These are phyloP conservation scores for Alternaria gansuensis DNA, from an alignment of 2,329 filamentous ascomycete species.

Conservation along the genomic window DNA sequence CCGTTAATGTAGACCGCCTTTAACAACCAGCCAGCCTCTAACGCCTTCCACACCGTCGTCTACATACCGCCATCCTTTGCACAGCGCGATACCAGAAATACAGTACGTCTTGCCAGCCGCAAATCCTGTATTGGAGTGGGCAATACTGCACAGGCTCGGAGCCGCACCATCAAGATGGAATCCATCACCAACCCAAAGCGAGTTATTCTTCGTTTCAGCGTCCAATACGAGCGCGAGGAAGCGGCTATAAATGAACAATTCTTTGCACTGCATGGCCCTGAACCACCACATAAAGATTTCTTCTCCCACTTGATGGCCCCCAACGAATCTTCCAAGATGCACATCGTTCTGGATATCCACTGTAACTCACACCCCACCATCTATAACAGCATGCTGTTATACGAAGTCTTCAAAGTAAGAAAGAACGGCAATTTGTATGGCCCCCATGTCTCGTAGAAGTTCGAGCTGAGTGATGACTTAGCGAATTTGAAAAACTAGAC, in stretches of 20 bases:
- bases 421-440: no score
- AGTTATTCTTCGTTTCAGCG: conserved; percentile 25
- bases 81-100: not conserved
- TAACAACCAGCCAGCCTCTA: not conserved
- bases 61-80: not conserved
- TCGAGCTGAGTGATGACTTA: no score
- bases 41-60: not conserved
- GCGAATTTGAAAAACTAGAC: no score
- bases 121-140: no score
- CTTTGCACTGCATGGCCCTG: not conserved
- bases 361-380: not conserved
- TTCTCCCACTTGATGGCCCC: no score
- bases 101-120: no score
- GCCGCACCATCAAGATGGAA: not conserved
- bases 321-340: no score
- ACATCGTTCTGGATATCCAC: no score
- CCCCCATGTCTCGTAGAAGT: no score
- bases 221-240: conserved; percentile 23
- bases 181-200: not conserved
- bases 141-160: not conserved
- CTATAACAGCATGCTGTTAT: no score
- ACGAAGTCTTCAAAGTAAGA: no score
- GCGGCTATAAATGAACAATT: not conserved
- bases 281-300: not conserved
- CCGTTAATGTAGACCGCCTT: not conserved